Evolutionary conservation across 495 filamentous ascomycete genomes (phyloP), one percentile per base, ranked within the genome.

Genomic region (Penicillium dipodomyicola): DNA sequence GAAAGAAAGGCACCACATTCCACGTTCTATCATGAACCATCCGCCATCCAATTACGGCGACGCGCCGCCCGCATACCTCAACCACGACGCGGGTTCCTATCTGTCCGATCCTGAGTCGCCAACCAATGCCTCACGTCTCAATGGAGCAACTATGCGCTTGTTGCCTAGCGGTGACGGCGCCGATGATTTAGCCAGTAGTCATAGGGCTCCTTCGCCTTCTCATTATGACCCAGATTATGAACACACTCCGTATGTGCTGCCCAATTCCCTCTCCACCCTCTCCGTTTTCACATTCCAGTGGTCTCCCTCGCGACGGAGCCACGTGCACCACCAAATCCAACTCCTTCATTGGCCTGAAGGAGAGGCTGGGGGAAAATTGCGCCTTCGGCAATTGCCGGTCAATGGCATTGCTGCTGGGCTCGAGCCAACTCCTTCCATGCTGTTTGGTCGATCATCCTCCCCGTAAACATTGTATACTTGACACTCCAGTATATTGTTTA

Each of bases 131-230:
- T 48, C 67, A 3, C 67, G 67, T 29, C 67, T 61, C 5, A 64
- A 65, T 69, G 81, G 78, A 39, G 69, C 80, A 15, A 82, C 84
- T 0, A 85, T 87, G 84, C 80, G 84, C 15, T 68, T 88, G 63
- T 64, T 88, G 53, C 82, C 82, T 6, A 76, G 70, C 27, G 75
- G 82, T 30, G 77, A 81, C 10, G 61, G 64, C 19, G 65, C 72
- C 51, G 51, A 47, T 7, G 68, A 74, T 20, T 11, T 64, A 49
- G 57, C 57, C 42, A 58, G 57, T 35, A 67, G 65, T 40, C 32
- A 61, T 19, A 57, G 59, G 15, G 33, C 49, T 2, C 27, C 57
- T 15, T 65, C 63, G 20, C 60, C 58, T 20, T 64, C 51, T 2
- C 54, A 62, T 4, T 64, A 67, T 40, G 57, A 60, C 11, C 49